phyloP scores from a whole-genome alignment of 768 basidiomycete species.

The Trametes cinnabarina region DNA sequence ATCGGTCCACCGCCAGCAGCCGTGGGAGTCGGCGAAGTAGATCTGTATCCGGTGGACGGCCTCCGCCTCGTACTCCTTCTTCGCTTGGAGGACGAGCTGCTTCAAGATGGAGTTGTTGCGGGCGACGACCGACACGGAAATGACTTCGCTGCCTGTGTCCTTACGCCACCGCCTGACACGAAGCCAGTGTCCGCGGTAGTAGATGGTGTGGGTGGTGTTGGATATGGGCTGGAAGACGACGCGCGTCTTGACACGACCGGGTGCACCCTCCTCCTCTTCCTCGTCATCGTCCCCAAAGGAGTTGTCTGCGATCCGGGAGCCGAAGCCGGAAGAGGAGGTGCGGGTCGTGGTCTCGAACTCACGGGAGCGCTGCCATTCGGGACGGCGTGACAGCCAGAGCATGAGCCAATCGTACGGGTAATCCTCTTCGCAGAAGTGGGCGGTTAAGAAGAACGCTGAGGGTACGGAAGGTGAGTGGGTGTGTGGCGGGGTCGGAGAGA shows the following conservation, averaged over 20 bases:
- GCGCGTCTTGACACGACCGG: constrained; percentile 70
- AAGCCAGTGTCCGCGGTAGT: constrained; percentile 82
- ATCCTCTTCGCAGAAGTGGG: constrained; percentile 88
- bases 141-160: constrained; percentile 68
- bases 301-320: constrained; percentile 48
- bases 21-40: constrained; percentile 86
- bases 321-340: constrained; percentile 58
- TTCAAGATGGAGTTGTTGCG: constrained; percentile 82
- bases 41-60: constrained; percentile 85
- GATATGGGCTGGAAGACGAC: constrained; percentile 88
- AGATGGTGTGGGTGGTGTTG: constrained; percentile 87
- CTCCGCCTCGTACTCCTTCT: constrained; percentile 85
- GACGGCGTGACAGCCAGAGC: constrained; percentile 83
- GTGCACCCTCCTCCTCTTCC: constrained; percentile 49
- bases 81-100: constrained; percentile 87
- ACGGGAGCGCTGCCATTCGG: constrained; percentile 86
- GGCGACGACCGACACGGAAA: constrained; percentile 83
- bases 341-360: constrained; percentile 89
- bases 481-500: constrained; percentile 1
- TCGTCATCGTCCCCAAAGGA: constrained; percentile 58
- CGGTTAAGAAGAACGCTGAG: constrained; percentile 67
- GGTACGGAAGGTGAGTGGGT: constrained; percentile 8
- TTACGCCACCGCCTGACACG: constrained; percentile 70
- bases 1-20: constrained; percentile 86
- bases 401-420: constrained; percentile 91